Base-by-base conservation (phyloP, 257 asterid species). In the Ajuga chamaepitys region DNA sequence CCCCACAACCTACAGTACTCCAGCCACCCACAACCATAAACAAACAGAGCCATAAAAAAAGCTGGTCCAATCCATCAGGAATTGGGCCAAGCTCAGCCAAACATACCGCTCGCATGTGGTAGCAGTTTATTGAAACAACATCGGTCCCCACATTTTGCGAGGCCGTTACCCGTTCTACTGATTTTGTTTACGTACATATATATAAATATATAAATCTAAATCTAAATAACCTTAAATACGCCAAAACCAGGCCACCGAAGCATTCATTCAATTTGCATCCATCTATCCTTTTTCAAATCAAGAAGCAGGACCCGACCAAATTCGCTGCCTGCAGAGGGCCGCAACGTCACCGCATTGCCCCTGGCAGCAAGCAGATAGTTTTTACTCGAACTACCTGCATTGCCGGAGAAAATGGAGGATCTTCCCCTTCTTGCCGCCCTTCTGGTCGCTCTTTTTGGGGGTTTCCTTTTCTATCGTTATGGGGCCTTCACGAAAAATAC, bases 371-470 rank as follows among this genome's bases (percentile, higher is more conserved):
- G 42, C 74, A 7, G 67, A 9, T 28, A 59, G 38, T 40, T 18
- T 9, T 12, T 30, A 30, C 68, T 35, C 2, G 2, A 30, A 53
- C 72, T 57, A 64, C 78, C 70, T 78, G 74, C 90, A 83, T 81
- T 86, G 82, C 75, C 68, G 60, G 70, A 34, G 40, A 40, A 63
- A 41, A 68, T 73, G 79, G 77, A 58, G 81, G 91, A 79, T 79
- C 85, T 78, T 10, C 47, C 60, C 61, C 64, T 78, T 25, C 45
- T 72, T 61, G 82, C 80, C 58, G 70, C 84, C 20, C 20, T 77
- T 64, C 60, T 85, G n/a, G 78, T 80, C 1, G 72, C 80, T 45
- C 5, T 83, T 58, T 41, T 85, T 1, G 85, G 91, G 3, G n/a
- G 76, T 64, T 67, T 70, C 51, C 58, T 82, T 17, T 66, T 78